phyloP scores from a whole-genome alignment of 306 rosid species.

The Lablab purpureus region DNA sequence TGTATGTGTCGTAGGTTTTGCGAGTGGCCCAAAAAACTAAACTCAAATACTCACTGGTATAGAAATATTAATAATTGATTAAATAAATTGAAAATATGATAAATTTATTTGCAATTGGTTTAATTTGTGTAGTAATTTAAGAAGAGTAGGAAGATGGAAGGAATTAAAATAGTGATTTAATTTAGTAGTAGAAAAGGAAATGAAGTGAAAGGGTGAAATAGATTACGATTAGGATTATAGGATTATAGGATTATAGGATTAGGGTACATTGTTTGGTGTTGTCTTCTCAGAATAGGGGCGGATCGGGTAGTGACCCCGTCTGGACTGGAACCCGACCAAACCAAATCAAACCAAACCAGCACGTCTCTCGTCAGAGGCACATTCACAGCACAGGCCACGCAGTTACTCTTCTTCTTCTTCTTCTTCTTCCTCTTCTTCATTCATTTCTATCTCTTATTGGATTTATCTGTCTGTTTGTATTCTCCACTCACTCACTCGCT shows the following conservation, averaged over 20 bases:
- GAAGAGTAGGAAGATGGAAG: too few species aligned
- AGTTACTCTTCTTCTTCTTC: neutral
- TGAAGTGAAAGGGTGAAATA: neutral
- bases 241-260: too few species aligned
- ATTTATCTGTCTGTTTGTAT: neutral
- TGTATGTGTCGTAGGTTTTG: too few species aligned
- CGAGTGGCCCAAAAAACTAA: too few species aligned
- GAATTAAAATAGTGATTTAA: too few species aligned
- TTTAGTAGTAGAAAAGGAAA: neutral
- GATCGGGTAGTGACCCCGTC: slow-evolving; percentile 49
- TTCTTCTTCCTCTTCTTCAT: neutral
- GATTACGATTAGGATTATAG: neutral
- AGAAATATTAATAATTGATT: too few species aligned
- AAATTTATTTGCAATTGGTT: too few species aligned
- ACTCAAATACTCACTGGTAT: too few species aligned
- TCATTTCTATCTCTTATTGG: neutral
- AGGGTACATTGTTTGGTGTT: neutral
- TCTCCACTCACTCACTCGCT: slow-evolving; percentile 7
- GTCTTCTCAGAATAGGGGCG: neutral
- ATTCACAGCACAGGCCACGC: neutral
- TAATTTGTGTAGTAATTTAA: too few species aligned
- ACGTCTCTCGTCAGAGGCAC: slow-evolving; percentile 30
- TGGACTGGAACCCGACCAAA: slow-evolving; percentile 39
- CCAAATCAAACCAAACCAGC: slow-evolving; percentile 39
- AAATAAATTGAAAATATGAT: too few species aligned